Conservation (phyloP, 2,329 filamentous ascomycete genomes). For the Thelonectria discophora region DNA sequence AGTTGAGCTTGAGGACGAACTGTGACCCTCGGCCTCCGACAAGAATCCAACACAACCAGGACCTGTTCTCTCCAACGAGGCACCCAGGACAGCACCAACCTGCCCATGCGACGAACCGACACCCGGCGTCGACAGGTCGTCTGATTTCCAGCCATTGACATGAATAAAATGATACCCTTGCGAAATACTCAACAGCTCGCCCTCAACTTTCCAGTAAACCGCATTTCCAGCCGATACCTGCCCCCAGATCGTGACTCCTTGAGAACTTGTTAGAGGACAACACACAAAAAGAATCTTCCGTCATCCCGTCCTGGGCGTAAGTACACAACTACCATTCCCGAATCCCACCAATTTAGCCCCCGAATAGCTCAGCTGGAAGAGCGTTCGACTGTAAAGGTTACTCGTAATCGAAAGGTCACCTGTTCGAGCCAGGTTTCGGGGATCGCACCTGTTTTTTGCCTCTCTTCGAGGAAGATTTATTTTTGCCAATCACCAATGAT, state of each 20-base stretch:
- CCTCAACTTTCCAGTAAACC: no score
- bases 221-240: no score
- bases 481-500: not conserved
- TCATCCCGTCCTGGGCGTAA: not conserved
- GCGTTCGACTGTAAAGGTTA: slow-evolving; percentile 26
- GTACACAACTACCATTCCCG: not conserved
- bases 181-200: not conserved
- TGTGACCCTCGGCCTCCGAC: slow-evolving; percentile 27
- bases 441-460: slow-evolving; percentile 7
- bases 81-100: not conserved
- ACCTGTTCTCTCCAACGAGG: not conserved
- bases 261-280: no score
- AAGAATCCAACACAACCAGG: not conserved
- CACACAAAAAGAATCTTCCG: no score
- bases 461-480: not conserved
- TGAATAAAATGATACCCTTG: not conserved
- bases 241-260: no score
- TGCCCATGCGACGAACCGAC: not conserved
- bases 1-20: slow-evolving; percentile 37
- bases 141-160: not conserved
- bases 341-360: slow-evolving; percentile 21
- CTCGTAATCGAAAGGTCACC: slow-evolving; percentile 26
- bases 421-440: slow-evolving; percentile 29
- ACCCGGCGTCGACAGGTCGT: not conserved
- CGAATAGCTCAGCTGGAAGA: slow-evolving; percentile 30